Base-by-base conservation (phyloP, 108 stramenopile species). In the Aurantiochytrium sp. region DNA sequence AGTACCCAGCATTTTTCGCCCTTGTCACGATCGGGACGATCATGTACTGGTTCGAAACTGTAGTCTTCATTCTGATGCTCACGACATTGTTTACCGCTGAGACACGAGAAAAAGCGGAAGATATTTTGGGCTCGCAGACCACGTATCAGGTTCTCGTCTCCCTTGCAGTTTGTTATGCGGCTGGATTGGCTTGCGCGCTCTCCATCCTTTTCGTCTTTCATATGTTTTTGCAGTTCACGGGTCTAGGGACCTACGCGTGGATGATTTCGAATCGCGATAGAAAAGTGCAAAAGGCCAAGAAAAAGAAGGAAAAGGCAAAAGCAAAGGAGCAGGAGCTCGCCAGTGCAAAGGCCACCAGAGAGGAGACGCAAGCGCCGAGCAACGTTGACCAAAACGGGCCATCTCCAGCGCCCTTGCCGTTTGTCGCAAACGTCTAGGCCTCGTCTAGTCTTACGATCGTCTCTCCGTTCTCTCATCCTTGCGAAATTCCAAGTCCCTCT, bases 1-100 rank as follows among this genome's bases (percentile, higher is more conserved):
- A 83, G 51, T 83, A 83, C 51, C 76, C 76, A 12, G 76, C 76
- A 2, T 83, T 83, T 45, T 83, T 83, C 51, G 76, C 76, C 16
- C 76, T 83, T 35, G 76, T 83, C 10, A 83, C 76, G 43, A 83
- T 83, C 23, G 76, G 76, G 19, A 83, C 76, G 14, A 25, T 83
- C 25, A 83, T 83, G 76, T 83, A 25, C 51, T 83, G 76, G 76
- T 83, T 83, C 28, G 49, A 83, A 35, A 28, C 51, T 12, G 1
- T 83, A 6, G 51, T 83, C n/a, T 83, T 83, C 51, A 83, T 83
- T 23, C 28, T 23, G n/a, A n/a, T 83, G 45, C 51, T 83, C 23
- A 83, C 49, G 43, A 42, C 28, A 6, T 47, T 21, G 49, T 53
- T 23, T 16, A 83, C 49, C 8, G 14, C 76, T 1, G 76, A 53